phyloP scores from a whole-genome alignment of 768 basidiomycete genomes.

The Hygrocybe coccinea region DNA sequence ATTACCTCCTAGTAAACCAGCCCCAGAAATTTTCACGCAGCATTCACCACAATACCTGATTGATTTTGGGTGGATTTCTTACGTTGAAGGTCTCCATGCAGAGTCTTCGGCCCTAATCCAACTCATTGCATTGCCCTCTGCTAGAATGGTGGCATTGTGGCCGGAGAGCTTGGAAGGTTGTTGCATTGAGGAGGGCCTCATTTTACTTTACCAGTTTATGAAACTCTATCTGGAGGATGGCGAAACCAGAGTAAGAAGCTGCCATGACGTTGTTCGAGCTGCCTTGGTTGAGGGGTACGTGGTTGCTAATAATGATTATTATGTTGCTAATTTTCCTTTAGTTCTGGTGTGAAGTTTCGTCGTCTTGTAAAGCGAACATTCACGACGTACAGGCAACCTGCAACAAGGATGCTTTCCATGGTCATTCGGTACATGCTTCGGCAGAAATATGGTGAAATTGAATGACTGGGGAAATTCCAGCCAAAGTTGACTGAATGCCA shows the following conservation, averaged over 20 bases:
- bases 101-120: not conserved
- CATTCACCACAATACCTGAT: not conserved
- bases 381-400: not conserved
- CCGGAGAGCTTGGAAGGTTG: not conserved
- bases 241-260: not conserved
- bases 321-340: not conserved
- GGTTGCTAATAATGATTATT: not conserved
- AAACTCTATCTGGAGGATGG: not conserved
- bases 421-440: conserved; percentile 1
- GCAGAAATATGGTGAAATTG: not conserved
- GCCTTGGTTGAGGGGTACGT: not conserved
- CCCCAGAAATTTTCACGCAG: too few species aligned
- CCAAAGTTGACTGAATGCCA: not conserved
- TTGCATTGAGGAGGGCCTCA: not conserved
- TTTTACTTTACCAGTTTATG: not conserved
- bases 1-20: too few species aligned
- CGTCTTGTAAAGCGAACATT: not conserved
- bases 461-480: not conserved
- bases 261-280: not conserved
- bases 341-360: not conserved
- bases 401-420: too few species aligned
- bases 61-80: not conserved
- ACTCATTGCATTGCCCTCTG: not conserved
- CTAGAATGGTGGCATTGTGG: not conserved
- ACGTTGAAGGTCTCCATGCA: not conserved